Percentiles rank a stretch among this genome's conserved stretches.
These are phyloP conservation scores for Penicillium verrucosum DNA, from an alignment of 2,329 filamentous ascomycete species.

Conservation along the genomic window DNA sequence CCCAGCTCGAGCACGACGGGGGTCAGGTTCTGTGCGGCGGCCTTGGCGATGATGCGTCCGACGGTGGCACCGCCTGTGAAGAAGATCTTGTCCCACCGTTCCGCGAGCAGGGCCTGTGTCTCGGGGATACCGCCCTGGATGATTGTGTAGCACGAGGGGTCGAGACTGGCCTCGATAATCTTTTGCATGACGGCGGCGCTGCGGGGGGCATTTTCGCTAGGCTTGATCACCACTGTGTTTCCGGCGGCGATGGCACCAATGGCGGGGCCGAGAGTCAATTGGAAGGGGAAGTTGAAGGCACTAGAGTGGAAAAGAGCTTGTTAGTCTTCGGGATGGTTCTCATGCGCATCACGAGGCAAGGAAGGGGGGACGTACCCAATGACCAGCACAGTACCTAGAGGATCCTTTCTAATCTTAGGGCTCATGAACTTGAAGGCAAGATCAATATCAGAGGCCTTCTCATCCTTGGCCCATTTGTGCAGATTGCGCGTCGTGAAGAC, in stretches of 20 bases:
- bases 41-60: constrained; percentile 82
- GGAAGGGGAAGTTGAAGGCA: constrained; percentile 90
- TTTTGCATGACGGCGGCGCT: constrained; percentile 76
- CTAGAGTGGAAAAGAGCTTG: constrained; percentile 34
- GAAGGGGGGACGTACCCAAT: constrained; percentile 60
- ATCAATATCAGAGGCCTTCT: constrained; percentile 67
- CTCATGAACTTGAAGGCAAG: constrained; percentile 66
- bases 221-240: constrained; percentile 86
- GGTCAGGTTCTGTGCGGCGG: constrained; percentile 83
- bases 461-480: constrained; percentile 78
- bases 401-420: constrained; percentile 80
- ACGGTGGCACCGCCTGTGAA: constrained; percentile 81
- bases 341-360: background rate
- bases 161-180: constrained; percentile 71
- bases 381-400: constrained; percentile 75
- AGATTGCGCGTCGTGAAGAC: constrained; percentile 74
- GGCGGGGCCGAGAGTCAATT: constrained; percentile 72
- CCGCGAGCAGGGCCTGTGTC: constrained; percentile 74
- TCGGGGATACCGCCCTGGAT: constrained; percentile 80
- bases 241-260: constrained; percentile 90
- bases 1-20: constrained; percentile 88
- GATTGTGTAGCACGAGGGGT: constrained; percentile 70
- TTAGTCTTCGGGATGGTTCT: constrained; percentile 2
- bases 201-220: constrained; percentile 75
- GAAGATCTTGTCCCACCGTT: constrained; percentile 97